Evolutionary conservation across 805 yeast species (phyloP), one percentile per base, ranked within the genome.

Genomic region (Brettanomyces bruxellensis): DNA sequence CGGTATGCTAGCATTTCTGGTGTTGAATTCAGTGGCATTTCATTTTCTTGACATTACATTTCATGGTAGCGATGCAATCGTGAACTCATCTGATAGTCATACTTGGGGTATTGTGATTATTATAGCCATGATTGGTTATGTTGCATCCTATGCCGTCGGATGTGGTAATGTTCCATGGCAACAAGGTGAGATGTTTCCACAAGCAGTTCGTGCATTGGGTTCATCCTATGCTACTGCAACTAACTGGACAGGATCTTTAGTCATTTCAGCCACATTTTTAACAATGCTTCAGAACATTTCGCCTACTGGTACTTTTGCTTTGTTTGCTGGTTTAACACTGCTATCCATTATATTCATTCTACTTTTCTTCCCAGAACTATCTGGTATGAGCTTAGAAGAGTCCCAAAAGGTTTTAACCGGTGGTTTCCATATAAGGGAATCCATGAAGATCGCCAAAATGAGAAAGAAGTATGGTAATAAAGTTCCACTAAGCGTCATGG

Each of bases 131-230:
- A 87, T 91, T 52, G 63, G 79, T 38, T 93, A 72, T 60, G 96
- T 90, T 41, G 96, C 95, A 3, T 80, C 83, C 45, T 91, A 90
- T 62, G 96, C 97, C 43, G 71, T 87, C 54, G 98, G 98, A 55
- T 86, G 90, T 55, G 99, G 99, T 68, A 90, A 91, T 64, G 93
- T 88, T 46, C 97, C 98, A 47, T 91, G 99, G 99, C 96, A 91
- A 62, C 97, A 93, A 61, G 84, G 91, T 47, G 99, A 91, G 67
- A 70, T 91, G 60, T 89, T 93, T 69, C 93, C 97, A 35, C 95
- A 90, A 72, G 78, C 81, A 50, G 96, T 91, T 34, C 80, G 99
- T 63, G 95, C 96, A 49, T 74, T 88, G 41, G 98, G 98, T 50
- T 81, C 89, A 8, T 86, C 95, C 48, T 83, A 79, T 58, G 89